Evolutionary conservation across 768 basidiomycete species (phyloP), one percentile per base, ranked within the genome.

Genomic region (Austroboletus festivus): DNA sequence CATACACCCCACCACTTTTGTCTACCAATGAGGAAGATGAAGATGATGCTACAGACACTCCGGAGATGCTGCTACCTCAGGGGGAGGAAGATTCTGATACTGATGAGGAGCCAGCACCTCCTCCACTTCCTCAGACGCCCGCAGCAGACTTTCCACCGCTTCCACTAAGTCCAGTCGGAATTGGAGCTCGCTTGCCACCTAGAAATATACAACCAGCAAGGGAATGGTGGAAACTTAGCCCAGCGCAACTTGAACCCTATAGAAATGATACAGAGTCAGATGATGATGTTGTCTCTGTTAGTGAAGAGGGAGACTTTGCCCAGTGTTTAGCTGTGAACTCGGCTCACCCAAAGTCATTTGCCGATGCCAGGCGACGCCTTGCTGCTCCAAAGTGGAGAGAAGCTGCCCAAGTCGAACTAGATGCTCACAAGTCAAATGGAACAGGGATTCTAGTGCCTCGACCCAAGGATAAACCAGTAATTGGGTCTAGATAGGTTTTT

Each of bases 401-500:
- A n/a, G 37, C 44, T 39, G 59, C 62, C 18, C 44, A 57, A 5
- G 48, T 57, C 10, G 60, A 69, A 52, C 21, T 69, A 5, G 41
- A 35, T 34, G 44, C 56, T 5, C 52, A 66, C 19, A 39, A 47
- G 20, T 38, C 28, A 22, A 65, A 58, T 42, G 53, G 53, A 12
- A 64, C 55, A 23, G 68, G 61, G 56, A 38, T 46, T 16, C 46
- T 64, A 3, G 57, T 56, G 0, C 39, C 47, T 10, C 45, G 68
- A n/a, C 72, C 73, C 4, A 30, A 38, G 4, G 62, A 63, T 11
- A 33, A 51, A 4, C 72, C 68, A 39, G 51, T 61, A 16, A 60
- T 73, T 44, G 64, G 66, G 3, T 57, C 51, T 24, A 62, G 54
- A 3, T 73, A 69, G 68, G 69, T 74, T 2, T 74, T 67, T 50